Evolutionary conservation across 2,329 filamentous ascomycete genomes (phyloP).

Genomic region (Mariannaea elegans): DNA sequence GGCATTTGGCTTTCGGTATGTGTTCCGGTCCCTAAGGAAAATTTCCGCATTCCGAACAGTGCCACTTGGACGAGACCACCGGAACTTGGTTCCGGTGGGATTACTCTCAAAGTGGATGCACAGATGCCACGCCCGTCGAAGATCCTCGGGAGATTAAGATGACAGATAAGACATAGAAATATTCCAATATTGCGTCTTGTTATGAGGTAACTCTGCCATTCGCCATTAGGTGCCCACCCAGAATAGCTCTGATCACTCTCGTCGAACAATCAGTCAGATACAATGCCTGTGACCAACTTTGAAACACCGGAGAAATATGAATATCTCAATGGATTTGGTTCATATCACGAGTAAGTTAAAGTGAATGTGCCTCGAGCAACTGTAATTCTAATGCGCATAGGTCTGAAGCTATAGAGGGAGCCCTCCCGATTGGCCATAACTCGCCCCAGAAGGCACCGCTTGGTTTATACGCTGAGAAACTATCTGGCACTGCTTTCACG

Average conservation of each 20-base stretch:
- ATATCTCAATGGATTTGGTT: conserved; percentile 81
- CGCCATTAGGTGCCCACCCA: too few species aligned
- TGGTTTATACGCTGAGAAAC: conserved; percentile 83
- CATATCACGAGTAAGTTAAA: conserved; percentile 74
- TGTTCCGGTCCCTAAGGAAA: conserved; percentile 10
- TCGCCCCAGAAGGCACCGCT: conserved; percentile 81
- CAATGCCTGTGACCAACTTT: conserved; percentile 34
- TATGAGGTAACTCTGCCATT: conserved; percentile 4
- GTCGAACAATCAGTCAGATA: neutral
- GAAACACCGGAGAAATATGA: conserved; percentile 63
- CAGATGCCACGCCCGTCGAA: neutral
- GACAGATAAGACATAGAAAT: conserved; percentile 15
- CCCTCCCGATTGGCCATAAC: conserved; percentile 79
- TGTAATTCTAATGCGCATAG: conserved; percentile 49
- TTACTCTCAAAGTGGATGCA: neutral
- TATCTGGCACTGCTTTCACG: conserved; percentile 77
- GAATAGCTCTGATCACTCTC: too few species aligned
- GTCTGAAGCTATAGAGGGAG: conserved; percentile 77
- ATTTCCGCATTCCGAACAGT: conserved; percentile 22
- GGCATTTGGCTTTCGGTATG: conserved; percentile 9
- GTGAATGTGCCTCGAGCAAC: rapidly evolving
- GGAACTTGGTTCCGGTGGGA: conserved; percentile 12
- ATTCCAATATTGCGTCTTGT: neutral
- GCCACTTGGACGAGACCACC: neutral
- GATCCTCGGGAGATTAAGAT: neutral